Percentiles rank a stretch among this genome's conserved stretches.
Evolutionary conservation across 768 basidiomycete genomes (phyloP).

Genomic region (Dioszegia aurantiaca): DNA sequence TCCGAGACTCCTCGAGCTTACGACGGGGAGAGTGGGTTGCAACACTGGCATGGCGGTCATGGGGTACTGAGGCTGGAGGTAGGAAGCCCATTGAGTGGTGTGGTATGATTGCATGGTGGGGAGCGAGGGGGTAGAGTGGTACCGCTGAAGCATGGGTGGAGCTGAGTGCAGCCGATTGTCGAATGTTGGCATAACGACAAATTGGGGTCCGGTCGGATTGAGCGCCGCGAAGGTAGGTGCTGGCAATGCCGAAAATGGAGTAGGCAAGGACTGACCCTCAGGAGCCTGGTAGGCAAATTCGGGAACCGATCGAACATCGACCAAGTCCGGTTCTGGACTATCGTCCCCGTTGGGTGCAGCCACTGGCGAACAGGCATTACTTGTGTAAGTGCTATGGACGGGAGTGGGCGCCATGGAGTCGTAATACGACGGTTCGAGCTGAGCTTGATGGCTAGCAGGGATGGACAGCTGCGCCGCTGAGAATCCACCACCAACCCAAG

Average conservation of each 20-base stretch:
- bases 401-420: conserved; percentile 1
- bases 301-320: conserved; percentile 28
- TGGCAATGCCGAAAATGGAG: conserved; percentile 25
- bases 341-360: background rate
- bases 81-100: conserved; percentile 8
- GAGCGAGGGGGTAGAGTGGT: conserved; percentile 33
- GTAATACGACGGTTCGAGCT: conserved; percentile 26
- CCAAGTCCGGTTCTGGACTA: conserved; percentile 21
- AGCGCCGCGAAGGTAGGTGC: conserved; percentile 16
- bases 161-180: conserved; percentile 32
- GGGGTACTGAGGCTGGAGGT: conserved; percentile 17
- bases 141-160: conserved; percentile 33
- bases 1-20: background rate
- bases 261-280: conserved; percentile 15
- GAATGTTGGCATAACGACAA: conserved; percentile 10
- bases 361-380: conserved; percentile 7
- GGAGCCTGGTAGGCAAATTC: conserved; percentile 27
- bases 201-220: conserved; percentile 17
- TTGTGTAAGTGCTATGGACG: background rate
- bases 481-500: conserved; percentile 39
- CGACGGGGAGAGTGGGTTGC: background rate
- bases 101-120: conserved; percentile 20
- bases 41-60: conserved; percentile 6
- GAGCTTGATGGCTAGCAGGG: conserved; percentile 23
- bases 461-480: conserved; percentile 32